Percentiles rank a stretch among this genome's conserved stretches.
Conservation (phyloP, 78 protist species). For the Dictyostelium capitatum region DNA sequence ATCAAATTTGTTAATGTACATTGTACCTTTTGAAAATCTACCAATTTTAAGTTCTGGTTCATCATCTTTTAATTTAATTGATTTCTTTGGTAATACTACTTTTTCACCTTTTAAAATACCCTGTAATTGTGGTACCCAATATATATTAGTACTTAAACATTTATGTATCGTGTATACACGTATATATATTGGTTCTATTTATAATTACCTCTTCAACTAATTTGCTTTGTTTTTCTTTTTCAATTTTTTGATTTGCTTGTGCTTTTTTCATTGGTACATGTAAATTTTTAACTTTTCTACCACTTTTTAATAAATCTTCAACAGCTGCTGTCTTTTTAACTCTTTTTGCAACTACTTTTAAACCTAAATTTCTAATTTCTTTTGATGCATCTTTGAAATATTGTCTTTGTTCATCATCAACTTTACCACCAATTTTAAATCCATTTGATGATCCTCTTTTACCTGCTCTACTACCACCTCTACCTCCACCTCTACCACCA, state of each 20-base stretch:
- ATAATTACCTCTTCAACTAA: constrained; percentile 22
- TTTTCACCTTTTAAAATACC: constrained; percentile 29
- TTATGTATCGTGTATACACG: neutral
- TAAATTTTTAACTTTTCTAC: constrained; percentile 29
- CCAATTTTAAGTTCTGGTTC: constrained; percentile 11
- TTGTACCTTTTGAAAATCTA: constrained; percentile 21
- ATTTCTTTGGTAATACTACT: neutral
- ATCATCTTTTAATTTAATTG: neutral
- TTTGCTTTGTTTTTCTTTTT: constrained; percentile 8
- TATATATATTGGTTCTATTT: neutral
- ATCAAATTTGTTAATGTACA: constrained; percentile 25
- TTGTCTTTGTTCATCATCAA: constrained; percentile 34
- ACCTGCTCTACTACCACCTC: neutral
- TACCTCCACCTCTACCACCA: neutral
- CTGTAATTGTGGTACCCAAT: too few species aligned
- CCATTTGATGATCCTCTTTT: neutral
- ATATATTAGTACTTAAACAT: neutral
- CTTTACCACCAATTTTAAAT: constrained; percentile 33
- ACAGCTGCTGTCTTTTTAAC: neutral
- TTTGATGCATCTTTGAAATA: constrained; percentile 23
- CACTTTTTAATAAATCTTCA: neutral
- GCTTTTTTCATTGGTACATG: constrained; percentile 29
- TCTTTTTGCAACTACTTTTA: neutral
- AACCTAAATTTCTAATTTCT: constrained; percentile 30
- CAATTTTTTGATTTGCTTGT: neutral